phyloP scores from a whole-genome alignment of 129 eudicot species.

The Flaveria bidentis region DNA sequence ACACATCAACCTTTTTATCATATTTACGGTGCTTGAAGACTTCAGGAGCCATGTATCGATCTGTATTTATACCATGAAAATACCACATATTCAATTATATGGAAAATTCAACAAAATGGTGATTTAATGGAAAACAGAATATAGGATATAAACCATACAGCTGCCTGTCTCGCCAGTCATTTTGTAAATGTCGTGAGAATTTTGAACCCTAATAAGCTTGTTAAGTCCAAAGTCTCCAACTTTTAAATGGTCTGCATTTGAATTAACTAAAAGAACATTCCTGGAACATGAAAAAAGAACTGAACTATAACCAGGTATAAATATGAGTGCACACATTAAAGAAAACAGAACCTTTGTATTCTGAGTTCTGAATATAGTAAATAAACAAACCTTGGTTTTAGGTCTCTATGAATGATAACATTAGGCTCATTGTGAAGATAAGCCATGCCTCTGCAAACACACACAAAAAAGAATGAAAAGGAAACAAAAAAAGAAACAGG shows the following conservation, averaged over 20 bases:
- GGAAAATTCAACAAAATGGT: not conserved
- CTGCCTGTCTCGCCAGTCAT: slow-evolving; percentile 99
- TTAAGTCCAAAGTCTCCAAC: slow-evolving; percentile 98
- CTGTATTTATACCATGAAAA: slow-evolving; percentile 39
- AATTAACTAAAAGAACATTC: slow-evolving; percentile 93
- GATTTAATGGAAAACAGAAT: not conserved
- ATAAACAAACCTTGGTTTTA: slow-evolving; percentile 82
- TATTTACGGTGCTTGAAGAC: slow-evolving; percentile 95
- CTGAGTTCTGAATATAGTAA: slow-evolving; percentile 21
- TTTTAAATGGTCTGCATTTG: slow-evolving; percentile 92
- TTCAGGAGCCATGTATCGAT: slow-evolving; percentile 99
- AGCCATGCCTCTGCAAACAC: slow-evolving; percentile 83
- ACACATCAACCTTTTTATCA: slow-evolving; percentile 95
- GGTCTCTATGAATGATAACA: slow-evolving; percentile 86
- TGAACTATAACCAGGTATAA: not conserved
- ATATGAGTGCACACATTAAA: not conserved
- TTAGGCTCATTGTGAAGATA: slow-evolving; percentile 98
- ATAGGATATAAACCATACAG: slow-evolving; percentile 57
- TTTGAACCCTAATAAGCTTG: slow-evolving; percentile 86
- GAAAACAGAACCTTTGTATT: slow-evolving; percentile 4
- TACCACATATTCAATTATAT: not conserved
- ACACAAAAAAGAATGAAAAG: not conserved
- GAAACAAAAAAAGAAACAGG: not conserved
- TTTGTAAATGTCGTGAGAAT: slow-evolving; percentile 89
- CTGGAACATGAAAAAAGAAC: slow-evolving; percentile 38